phyloP scores from a whole-genome alignment of 768 basidiomycete species.

The Boletus rubescentipes region DNA sequence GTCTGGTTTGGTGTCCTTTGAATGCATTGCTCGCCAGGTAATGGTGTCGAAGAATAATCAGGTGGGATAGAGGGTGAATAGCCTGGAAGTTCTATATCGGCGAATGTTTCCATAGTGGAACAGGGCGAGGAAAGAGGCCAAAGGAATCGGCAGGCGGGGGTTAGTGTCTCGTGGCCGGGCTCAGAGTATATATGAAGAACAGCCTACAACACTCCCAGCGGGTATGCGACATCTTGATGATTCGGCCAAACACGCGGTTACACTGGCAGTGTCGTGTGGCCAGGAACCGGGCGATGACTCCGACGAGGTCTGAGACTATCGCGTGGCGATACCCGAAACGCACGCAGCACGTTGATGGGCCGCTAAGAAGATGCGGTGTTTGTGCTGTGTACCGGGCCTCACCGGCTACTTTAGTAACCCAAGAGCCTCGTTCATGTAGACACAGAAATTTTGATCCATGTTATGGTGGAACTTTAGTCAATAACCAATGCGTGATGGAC shows the following conservation, averaged over 20 bases:
- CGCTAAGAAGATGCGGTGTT: conserved; percentile 5
- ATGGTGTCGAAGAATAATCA: conserved; percentile 54
- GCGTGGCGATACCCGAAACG: conserved; percentile 12
- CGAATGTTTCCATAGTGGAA: conserved; percentile 15
- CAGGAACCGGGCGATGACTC: conserved; percentile 18
- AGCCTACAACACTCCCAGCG: conserved; percentile 2
- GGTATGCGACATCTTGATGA: conserved; percentile 4
- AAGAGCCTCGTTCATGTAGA: background rate
- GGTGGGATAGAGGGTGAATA: conserved; percentile 60
- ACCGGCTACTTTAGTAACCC: too few relatives aligned
- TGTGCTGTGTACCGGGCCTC: conserved; percentile 3
- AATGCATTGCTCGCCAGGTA: conserved; percentile 51
- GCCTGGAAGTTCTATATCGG: conserved; percentile 37
- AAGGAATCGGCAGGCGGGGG: background rate
- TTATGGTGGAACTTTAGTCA: background rate
- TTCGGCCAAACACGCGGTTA: conserved; percentile 1
- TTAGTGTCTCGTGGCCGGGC: background rate
- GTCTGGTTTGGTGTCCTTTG: conserved; percentile 42
- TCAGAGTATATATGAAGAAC: conserved; percentile 23
- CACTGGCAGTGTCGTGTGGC: conserved; percentile 14
- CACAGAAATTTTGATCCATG: conserved; percentile 8
- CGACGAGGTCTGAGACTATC: background rate
- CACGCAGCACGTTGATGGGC: conserved; percentile 3
- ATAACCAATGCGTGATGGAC: background rate
- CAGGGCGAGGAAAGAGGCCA: background rate